Base-by-base conservation (phyloP, 352 stramenopile species). In the Achlya hypogyna region DNA sequence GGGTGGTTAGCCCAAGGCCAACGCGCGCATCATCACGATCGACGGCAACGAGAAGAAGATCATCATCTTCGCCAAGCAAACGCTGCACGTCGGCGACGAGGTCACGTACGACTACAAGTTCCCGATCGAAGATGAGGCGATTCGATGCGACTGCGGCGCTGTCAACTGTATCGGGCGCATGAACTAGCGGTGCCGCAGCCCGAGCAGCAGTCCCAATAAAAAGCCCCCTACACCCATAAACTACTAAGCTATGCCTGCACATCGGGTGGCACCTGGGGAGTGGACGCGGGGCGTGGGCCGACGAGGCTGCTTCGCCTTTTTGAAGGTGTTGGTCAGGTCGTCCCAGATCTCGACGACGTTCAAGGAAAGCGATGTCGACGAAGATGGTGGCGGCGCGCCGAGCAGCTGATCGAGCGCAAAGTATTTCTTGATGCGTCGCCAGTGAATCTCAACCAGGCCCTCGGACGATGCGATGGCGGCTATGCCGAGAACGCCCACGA, bases 31-130 rank as follows among this genome's bases (percentile, higher is more conserved):
- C 2, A 88, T 94, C 25, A 64, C 71, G 1, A 84, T 95, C 18
- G 88, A 93, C 60, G 79, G 79, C 52, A 82, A 91, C 32, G 86
- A 96, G 53, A 97, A 98, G 72, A 98, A 98, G 72, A 98, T 98
- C 47, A 88, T 98, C 51, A 97, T 98, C 42, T 97, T 98, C 71
- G 89, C 92, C 8, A 96, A 96, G 64, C 74, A 78, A 58, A 79
- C 93, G 20, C 97, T 98, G 70, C 80, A 90, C 3, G 78, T 80
- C 31, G 93, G 92, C 12, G 93, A 98, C 67, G 95, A 98, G 69
- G 90, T 98, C 52, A 98, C 89, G 38, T 98, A 98, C 74, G 91
- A 98, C 69, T 98, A 98, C 82, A 98, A 98, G 74, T 98, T 98
- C 73, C 93, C 93, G 22, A 96, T 98, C 59, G 95, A 98, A 75